phyloP scores from a whole-genome alignment of 345 rosid genomes.

The Firmiana major region DNA sequence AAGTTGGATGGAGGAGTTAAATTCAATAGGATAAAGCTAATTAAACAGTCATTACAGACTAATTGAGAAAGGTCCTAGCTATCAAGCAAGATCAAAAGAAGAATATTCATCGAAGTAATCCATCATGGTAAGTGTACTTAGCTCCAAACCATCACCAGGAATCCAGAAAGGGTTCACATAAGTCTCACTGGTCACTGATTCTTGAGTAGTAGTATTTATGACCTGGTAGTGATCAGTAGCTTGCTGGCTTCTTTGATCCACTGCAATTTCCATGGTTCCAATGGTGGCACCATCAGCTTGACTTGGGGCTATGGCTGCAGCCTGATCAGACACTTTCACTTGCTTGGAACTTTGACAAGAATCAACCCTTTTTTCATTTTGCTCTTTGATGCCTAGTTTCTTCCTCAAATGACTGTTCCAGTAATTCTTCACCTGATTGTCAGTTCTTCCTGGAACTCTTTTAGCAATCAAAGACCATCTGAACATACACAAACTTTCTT shows the following conservation, averaged over 20 bases:
- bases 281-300: background rate
- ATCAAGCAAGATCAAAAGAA: conserved; percentile 20
- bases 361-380: conserved; percentile 9
- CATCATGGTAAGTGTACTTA: conserved; percentile 34
- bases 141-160: conserved; percentile 32
- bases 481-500: background rate
- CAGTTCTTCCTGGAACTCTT: conserved; percentile 69
- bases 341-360: conserved; percentile 15
- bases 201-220: background rate
- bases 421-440: conserved; percentile 71
- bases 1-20: background rate
- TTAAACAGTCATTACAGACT: background rate
- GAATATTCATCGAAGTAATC: conserved; percentile 33
- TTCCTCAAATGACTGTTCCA: conserved; percentile 61
- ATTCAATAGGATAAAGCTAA: background rate
- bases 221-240: conserved; percentile 8
- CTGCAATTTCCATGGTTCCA: background rate
- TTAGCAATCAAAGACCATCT: conserved; percentile 75
- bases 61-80: background rate
- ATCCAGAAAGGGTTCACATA: conserved; percentile 35
- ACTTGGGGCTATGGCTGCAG: conserved; percentile 4
- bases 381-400: conserved; percentile 37
- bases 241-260: conserved; percentile 15
- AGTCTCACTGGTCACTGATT: conserved; percentile 14
- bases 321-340: conserved; percentile 17